Evolutionary conservation across 164 flowering plant genomes (phyloP).

Genomic region (Vitis amurensis): DNA sequence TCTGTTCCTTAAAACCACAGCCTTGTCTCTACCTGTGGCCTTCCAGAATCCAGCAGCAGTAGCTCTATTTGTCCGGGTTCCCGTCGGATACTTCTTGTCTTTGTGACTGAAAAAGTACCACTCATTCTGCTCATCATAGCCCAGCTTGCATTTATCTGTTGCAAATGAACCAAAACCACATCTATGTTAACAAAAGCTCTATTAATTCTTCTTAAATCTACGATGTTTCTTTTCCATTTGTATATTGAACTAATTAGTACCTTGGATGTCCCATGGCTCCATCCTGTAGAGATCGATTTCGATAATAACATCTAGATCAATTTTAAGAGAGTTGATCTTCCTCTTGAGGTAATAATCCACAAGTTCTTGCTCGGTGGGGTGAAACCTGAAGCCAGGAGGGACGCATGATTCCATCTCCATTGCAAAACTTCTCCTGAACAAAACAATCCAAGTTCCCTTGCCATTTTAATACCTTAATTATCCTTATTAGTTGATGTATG

Average conservation of each 20-base stretch:
- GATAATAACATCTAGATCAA: conserved; percentile 66
- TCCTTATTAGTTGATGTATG: no score
- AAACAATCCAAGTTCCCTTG: no score
- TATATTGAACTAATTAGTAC: conserved; percentile 26
- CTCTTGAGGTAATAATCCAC: conserved; percentile 75
- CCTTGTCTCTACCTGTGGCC: conserved; percentile 84
- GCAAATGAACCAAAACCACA: neutral
- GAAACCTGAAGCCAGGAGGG: conserved; percentile 89
- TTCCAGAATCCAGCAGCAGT: conserved; percentile 86
- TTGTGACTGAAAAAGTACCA: conserved; percentile 91
- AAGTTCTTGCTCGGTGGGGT: conserved; percentile 89
- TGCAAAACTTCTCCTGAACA: conserved; percentile 5
- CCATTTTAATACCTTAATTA: no score
- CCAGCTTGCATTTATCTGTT: conserved; percentile 48
- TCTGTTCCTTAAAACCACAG: conserved; percentile 57
- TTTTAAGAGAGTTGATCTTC: conserved; percentile 54
- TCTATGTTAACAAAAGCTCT: neutral
- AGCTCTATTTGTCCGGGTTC: conserved; percentile 75
- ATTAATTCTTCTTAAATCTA: no score
- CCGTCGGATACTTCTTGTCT: conserved; percentile 81
- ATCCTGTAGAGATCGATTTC: conserved; percentile 84
- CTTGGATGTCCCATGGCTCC: conserved; percentile 93
- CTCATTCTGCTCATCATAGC: conserved; percentile 65
- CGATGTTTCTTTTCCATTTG: no score
- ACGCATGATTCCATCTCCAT: conserved; percentile 57